Base-by-base conservation (phyloP, 2,329 filamentous ascomycete species). In the Chrysosphaeria jannelii region DNA sequence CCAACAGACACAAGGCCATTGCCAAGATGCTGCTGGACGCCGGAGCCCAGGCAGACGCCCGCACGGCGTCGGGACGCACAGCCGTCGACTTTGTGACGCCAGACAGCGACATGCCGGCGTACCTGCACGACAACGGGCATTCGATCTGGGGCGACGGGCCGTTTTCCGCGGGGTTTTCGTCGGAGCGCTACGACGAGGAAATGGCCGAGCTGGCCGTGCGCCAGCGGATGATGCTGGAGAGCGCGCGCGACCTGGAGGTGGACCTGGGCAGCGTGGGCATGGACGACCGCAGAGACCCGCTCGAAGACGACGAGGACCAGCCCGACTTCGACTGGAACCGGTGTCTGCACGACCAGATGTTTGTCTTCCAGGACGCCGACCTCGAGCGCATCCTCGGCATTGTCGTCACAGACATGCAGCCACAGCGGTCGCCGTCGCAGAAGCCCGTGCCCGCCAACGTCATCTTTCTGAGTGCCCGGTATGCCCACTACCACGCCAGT, bases 201-300 rank as follows among this genome's bases (percentile, higher is more conserved):
- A 68, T 93, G 57, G 79, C 79, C 3, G 85, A 97, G 42, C 90
- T 75, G 34, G 85, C 93, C 43, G 64, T 91, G 59, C 75, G 81
- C 39, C 61, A 81, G 31, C 63, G 85, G 15, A 90, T 97, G 78
- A 91, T 93, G 81, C 85, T 88, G 62, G 85, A 97, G 41, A 97
- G 85, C 38, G 81, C 85, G 5, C 69, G 88, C 33, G 90, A 97
- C 41, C 52, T 97, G 17, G 85, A 97, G 43, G 85, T 97, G 20
- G 85, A 97, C 37, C 46, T 97, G 26, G 85, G 81, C 8, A 97
- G 90, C 35, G 61, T 97, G 27, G 85, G 85, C 14, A 67, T 97
- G 36, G 85, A 97, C 39, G 85, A 97, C 41, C 71, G 88, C 37
- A 75, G 79, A 24, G 85, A 93, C 53, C 62, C 10, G 52, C 58